Conservation (phyloP, 257 asterid genomes). For the Fraxinus cuspidata region DNA sequence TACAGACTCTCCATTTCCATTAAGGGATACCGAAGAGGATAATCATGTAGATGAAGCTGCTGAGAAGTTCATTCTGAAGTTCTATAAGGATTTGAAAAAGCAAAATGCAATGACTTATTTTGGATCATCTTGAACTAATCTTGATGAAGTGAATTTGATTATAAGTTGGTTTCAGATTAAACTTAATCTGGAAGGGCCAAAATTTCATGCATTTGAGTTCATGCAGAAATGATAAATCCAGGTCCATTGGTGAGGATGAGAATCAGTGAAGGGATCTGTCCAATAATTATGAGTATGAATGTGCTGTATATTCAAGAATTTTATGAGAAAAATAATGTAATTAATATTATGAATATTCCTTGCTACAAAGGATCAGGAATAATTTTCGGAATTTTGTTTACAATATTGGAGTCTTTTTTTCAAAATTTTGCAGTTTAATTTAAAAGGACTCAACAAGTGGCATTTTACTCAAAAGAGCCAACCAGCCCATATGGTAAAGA, state of each 20-base stretch:
- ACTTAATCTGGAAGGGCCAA: conserved; percentile 18
- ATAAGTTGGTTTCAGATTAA: conserved; percentile 1
- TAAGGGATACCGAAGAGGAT: conserved; percentile 40
- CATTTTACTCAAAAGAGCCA: neutral
- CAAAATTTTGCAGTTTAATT: no score
- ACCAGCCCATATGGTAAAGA: neutral
- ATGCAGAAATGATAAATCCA: conserved; percentile 15
- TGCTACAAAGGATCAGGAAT: neutral
- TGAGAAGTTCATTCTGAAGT: conserved; percentile 56
- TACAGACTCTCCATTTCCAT: conserved; percentile 68
- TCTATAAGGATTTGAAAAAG: conserved; percentile 55
- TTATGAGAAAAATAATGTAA: neutral
- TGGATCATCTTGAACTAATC: neutral
- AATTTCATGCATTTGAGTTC: conserved; percentile 23
- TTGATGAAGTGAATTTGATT: conserved; percentile 9
- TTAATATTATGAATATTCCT: neutral
- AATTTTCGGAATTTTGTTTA: no score
- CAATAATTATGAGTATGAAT: neutral
- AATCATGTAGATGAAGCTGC: conserved; percentile 62
- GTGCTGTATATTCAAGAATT: neutral
- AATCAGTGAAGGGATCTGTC: neutral
- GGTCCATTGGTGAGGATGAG: neutral
- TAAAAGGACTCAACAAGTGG: no score
- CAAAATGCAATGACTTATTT: conserved; percentile 36
- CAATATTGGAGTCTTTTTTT: no score